phyloP scores from a whole-genome alignment of 192 early-diverging fungal genomes.

The Gonapodya prolifera region DNA sequence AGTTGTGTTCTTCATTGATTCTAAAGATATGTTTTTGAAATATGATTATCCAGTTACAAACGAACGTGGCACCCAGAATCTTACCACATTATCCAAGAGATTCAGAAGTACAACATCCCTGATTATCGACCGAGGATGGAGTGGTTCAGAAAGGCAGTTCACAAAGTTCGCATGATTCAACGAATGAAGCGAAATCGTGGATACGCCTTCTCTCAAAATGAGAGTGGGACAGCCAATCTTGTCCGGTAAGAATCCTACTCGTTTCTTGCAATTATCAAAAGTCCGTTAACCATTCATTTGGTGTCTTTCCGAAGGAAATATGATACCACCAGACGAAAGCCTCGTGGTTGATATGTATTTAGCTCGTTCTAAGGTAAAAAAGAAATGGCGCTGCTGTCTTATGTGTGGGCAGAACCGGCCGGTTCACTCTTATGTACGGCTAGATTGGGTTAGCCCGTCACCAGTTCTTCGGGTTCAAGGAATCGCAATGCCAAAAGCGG shows the following conservation, averaged over 20 bases:
- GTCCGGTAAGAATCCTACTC: conserved; percentile 27
- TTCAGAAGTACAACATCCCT: conserved; percentile 97
- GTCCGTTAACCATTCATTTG: background rate
- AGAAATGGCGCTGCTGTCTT: too few species aligned
- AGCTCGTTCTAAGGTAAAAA: too few species aligned
- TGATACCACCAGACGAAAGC: background rate
- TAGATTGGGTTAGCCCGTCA: too few species aligned
- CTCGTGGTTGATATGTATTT: background rate
- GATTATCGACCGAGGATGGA: conserved; percentile 97
- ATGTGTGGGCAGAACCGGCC: too few species aligned
- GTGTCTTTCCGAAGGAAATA: background rate
- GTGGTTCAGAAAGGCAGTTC: conserved; percentile 95
- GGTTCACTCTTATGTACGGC: too few species aligned
- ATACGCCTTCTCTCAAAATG: conserved; percentile 96
- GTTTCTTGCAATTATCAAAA: background rate
- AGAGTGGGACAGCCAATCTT: conserved; percentile 78
- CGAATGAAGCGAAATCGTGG: conserved; percentile 83
- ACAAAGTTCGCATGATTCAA: conserved; percentile 91
- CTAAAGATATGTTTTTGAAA: background rate
- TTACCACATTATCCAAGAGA: conserved; percentile 98
- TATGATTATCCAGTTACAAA: conserved; percentile 39
- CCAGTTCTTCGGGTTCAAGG: background rate
- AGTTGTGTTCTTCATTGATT: conserved; percentile 25
- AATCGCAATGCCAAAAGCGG: background rate
- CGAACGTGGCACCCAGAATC: conserved; percentile 67